phyloP scores from a whole-genome alignment of 1,139 yeast species.

The Protomyces macrosporus region DNA sequence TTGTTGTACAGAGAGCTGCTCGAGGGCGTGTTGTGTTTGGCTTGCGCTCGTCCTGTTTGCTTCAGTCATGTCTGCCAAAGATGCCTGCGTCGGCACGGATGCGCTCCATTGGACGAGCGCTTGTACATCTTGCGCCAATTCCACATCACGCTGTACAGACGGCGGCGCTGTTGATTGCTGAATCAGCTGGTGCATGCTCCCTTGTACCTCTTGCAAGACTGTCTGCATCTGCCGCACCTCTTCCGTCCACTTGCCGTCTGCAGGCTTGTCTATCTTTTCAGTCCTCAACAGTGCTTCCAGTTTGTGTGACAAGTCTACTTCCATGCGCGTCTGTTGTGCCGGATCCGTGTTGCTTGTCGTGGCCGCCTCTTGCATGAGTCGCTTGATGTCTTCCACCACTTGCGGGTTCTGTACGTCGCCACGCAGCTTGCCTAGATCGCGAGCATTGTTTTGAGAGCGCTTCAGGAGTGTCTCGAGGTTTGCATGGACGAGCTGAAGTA shows the following conservation, averaged over 20 bases:
- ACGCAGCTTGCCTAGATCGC: constrained; percentile 17
- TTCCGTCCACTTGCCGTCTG: not conserved
- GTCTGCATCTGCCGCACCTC: not conserved
- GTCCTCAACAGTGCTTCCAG: constrained; percentile 11
- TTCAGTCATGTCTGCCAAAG: too few species aligned
- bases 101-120: too few species aligned
- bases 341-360: constrained; percentile 2
- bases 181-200: not conserved
- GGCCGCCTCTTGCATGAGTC: constrained; percentile 8
- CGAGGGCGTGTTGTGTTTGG: too few species aligned
- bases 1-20: not conserved
- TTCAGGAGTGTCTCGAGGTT: constrained; percentile 21
- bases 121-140: not conserved
- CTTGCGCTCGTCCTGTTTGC: too few species aligned
- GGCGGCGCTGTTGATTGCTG: not conserved
- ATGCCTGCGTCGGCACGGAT: too few species aligned
- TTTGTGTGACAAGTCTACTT: constrained; percentile 5
- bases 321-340: constrained; percentile 1
- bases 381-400: constrained; percentile 17
- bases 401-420: constrained; percentile 23
- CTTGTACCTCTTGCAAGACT: not conserved
- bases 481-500: constrained; percentile 1
- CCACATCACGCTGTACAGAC: not conserved
- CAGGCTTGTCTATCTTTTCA: not conserved
- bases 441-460: constrained; percentile 21